Percentiles rank a stretch among this genome's conserved stretches.
Evolutionary conservation across 1,139 yeast genomes (phyloP).

Genomic region (Pichia sorboxylosa): DNA sequence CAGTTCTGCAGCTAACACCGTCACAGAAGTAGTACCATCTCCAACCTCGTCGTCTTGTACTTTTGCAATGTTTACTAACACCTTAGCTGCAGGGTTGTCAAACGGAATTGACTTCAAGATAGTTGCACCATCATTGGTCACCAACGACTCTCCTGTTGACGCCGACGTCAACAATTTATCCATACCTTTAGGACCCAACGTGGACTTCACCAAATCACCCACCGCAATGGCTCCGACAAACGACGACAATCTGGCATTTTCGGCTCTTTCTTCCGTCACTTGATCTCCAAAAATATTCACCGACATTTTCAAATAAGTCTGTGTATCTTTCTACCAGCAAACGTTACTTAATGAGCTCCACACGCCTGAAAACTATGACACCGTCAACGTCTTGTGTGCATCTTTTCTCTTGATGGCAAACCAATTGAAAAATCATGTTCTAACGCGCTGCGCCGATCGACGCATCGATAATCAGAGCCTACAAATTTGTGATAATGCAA

Average conservation of each 20-base stretch:
- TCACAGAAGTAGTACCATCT: constrained; percentile 98
- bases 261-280: constrained; percentile 95
- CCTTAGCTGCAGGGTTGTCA: constrained; percentile 98
- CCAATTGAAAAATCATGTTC: too few species aligned
- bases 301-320: too few species aligned
- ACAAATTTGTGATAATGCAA: too few species aligned
- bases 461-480: too few species aligned
- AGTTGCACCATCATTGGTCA: constrained; percentile 98
- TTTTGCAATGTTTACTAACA: constrained; percentile 85
- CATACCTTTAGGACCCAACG: constrained; percentile 98
- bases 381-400: too few species aligned
- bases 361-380: too few species aligned
- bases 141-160: constrained; percentile 62
- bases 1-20: constrained; percentile 84
- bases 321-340: too few species aligned
- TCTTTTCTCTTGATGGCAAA: too few species aligned
- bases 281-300: constrained; percentile 95
- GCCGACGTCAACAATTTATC: constrained; percentile 88
- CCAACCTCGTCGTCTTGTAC: constrained; percentile 99
- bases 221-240: constrained; percentile 99
- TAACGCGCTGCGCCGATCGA: too few species aligned
- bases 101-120: constrained; percentile 87
- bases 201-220: constrained; percentile 91
- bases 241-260: constrained; percentile 92
- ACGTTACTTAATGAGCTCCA: too few species aligned